Base-by-base conservation (phyloP, 371 early-diverging fungal genomes). In the Coemansia sp. region DNA sequence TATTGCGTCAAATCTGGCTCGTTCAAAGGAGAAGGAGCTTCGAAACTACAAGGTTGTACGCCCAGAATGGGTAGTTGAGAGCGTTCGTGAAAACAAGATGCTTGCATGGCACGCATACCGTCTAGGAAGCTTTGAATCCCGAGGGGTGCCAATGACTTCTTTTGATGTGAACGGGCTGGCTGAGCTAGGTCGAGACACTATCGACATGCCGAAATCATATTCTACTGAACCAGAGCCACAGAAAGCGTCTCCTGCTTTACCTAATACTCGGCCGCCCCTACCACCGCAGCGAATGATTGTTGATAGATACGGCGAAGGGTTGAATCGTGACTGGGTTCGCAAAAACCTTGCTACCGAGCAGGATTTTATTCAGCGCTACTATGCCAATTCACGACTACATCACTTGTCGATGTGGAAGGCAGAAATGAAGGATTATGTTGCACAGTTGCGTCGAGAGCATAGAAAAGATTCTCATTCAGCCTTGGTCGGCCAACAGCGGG, bases 361-460 rank as follows among this genome's bases (percentile, higher is more conserved):
- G 1, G 87, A 85, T 10, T 94, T 94, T 72, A 80, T 95, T 11
- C 81, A 88, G 60, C 80, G 83, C 24, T 95, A 85, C 71, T 94
- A 90, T 64, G 79, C 82, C n/a, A 83, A 82, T 2, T 93, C 93
- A 1, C 83, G 95, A n/a, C 82, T 94, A 3, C 93, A 93, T 71
- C 87, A 89, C 67, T 78, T 94, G 1, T 88, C 90, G 0, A 85
- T 85, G 2, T 93, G 93, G 93, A 93, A 93, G 79, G 80, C 81
- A 34, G 92, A 92, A 58, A 80, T 94, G 50, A 83, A 85, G 66
- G 84, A 84, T 13, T 80, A 84, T 31, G 85, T 87, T 8, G 74
- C 76, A 0, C 73, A 80, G 37, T 62, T 84, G 48, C 83, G 80
- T 21, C 63, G 52, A 2, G 80, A 72, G 66, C 58, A n/a, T 4